Conservation (phyloP, 148 eudicot genomes). For the Mesembryanthemum crystallinum region DNA sequence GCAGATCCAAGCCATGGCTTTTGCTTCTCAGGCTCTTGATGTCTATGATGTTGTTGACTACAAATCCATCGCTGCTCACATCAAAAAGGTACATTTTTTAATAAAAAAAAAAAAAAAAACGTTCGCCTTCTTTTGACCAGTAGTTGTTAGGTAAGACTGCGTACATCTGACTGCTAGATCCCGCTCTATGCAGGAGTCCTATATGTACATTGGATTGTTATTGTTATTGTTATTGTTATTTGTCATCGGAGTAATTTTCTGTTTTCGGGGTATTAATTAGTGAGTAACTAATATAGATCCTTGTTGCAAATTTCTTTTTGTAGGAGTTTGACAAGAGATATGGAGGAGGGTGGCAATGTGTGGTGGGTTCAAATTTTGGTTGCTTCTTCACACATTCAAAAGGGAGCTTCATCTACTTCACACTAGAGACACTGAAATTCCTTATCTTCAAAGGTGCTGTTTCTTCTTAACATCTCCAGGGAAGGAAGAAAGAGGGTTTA, state of each 20-base stretch:
- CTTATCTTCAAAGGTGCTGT: constrained; percentile 92
- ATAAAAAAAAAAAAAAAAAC: background rate
- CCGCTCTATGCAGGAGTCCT: background rate
- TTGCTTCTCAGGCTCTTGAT: constrained; percentile 90
- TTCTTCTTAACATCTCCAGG: constrained; percentile 18
- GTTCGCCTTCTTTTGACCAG: background rate
- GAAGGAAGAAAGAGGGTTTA: background rate
- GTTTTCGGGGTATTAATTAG: background rate
- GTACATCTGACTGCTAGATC: background rate
- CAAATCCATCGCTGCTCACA: constrained; percentile 82
- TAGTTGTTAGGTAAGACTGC: background rate
- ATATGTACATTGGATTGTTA: background rate
- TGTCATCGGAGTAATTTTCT: background rate
- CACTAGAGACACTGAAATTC: constrained; percentile 81
- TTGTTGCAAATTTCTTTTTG: background rate
- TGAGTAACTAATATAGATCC: background rate
- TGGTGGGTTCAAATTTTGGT: constrained; percentile 93
- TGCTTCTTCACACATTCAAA: constrained; percentile 87
- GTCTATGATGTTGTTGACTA: constrained; percentile 75
- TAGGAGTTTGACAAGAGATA: constrained; percentile 85
- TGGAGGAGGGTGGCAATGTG: constrained; percentile 98
- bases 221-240: background rate
- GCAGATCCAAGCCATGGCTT: constrained; percentile 93
- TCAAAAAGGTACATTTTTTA: constrained; percentile 81
- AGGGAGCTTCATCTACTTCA: constrained; percentile 93